Evolutionary conservation across 2,329 filamentous ascomycete species (phyloP).

Genomic region (Penicillium corylophilum): DNA sequence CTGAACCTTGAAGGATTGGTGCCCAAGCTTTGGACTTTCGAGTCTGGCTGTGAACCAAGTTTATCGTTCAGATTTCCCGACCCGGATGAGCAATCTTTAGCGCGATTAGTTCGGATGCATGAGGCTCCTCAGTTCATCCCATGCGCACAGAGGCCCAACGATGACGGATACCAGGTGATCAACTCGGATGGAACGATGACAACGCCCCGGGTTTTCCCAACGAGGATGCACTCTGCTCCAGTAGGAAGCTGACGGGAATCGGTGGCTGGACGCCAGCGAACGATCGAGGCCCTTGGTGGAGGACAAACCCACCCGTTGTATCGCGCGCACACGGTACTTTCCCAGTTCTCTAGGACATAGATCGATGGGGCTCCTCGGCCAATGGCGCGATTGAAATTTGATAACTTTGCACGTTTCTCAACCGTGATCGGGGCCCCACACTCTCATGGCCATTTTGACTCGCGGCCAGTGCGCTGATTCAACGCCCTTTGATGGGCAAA

Average conservation of each 20-base stretch:
- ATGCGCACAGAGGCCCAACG: neutral
- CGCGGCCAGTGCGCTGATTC: slow-evolving; percentile 10
- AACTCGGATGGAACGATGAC: slow-evolving; percentile 3
- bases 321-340: slow-evolving; percentile 13
- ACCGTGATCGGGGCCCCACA: slow-evolving; percentile 5
- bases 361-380: slow-evolving; percentile 2
- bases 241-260: slow-evolving; percentile 8
- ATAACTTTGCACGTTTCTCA: slow-evolving; percentile 11
- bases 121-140: neutral
- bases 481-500: slow-evolving; percentile 10
- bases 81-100: neutral
- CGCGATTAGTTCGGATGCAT: slow-evolving; percentile 2
- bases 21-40: slow-evolving; percentile 8
- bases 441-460: slow-evolving; percentile 9
- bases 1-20: neutral
- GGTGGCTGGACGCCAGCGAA: slow-evolving; percentile 14
- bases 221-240: slow-evolving; percentile 3
- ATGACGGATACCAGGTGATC: slow-evolving; percentile 12
- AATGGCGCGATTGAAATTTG: slow-evolving; percentile 7
- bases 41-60: neutral
- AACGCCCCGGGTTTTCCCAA: neutral
- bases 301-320: slow-evolving; percentile 1
- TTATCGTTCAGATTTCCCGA: neutral
- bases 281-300: slow-evolving; percentile 13
- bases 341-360: slow-evolving; percentile 3